Evolutionary conservation across 192 early-diverging fungal species (phyloP).

Genomic region (Mortierella alpina): DNA sequence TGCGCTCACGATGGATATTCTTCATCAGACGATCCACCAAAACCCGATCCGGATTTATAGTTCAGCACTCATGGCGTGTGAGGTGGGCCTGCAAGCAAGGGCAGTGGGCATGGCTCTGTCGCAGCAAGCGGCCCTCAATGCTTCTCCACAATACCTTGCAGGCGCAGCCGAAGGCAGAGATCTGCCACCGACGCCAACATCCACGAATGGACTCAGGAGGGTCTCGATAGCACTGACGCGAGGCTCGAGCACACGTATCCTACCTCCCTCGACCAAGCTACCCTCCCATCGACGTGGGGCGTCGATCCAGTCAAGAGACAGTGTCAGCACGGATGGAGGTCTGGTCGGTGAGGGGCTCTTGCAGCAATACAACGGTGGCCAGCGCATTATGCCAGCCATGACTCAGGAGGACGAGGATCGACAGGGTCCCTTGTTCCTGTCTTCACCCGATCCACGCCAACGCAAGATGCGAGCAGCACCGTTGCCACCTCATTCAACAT

Average conservation of each 20-base stretch:
- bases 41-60: slow-evolving; percentile 36
- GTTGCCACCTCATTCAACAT: background rate
- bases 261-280: slow-evolving; percentile 26
- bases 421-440: slow-evolving; percentile 11
- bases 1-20: slow-evolving; percentile 28
- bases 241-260: slow-evolving; percentile 30
- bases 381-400: too few species aligned
- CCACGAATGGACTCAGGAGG: too few species aligned
- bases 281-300: slow-evolving; percentile 28
- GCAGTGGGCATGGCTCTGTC: slow-evolving; percentile 39
- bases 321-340: slow-evolving; percentile 42
- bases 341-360: slow-evolving; percentile 24
- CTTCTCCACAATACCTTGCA: too few species aligned
- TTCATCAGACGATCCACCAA: slow-evolving; percentile 21
- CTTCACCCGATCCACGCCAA: background rate
- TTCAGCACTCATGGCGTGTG: slow-evolving; percentile 40
- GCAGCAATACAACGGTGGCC: slow-evolving; percentile 17
- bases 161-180: too few species aligned
- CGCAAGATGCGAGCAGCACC: background rate
- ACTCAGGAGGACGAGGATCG: too few species aligned
- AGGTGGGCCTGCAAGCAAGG: slow-evolving; percentile 44
- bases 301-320: slow-evolving; percentile 32
- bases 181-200: too few species aligned
- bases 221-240: slow-evolving; percentile 17
- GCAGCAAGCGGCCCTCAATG: too few species aligned